A percentile compares a stretch with the other conserved stretches of the same genome.
phyloP scores from a whole-genome alignment of 2,329 filamentous ascomycete genomes.

The Scedosporium aurantiacum region DNA sequence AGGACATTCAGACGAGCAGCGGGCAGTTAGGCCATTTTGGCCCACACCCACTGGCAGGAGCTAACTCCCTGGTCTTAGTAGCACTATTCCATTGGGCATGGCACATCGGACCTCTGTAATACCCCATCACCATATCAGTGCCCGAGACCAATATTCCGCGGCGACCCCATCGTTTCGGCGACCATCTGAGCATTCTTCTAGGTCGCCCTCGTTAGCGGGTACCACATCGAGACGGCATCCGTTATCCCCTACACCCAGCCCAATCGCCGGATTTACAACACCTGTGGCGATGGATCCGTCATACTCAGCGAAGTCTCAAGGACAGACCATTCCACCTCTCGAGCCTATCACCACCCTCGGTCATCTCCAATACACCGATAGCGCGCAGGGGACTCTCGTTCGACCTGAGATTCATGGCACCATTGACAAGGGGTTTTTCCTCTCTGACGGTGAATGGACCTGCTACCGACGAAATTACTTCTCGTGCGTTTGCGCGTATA shows the following conservation, averaged over 20 bases:
- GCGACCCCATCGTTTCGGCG: slow-evolving; percentile 40
- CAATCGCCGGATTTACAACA: slow-evolving; percentile 32
- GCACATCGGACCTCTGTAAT: slow-evolving; percentile 45
- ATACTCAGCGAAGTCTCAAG: slow-evolving; percentile 25
- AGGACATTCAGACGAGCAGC: no score
- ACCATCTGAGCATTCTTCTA: slow-evolving; percentile 35
- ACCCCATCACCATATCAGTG: slow-evolving; percentile 37
- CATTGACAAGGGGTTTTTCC: slow-evolving; percentile 85
- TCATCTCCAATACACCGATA: slow-evolving; percentile 50
- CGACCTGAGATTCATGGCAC: slow-evolving; percentile 65
- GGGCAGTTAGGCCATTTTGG: no score
- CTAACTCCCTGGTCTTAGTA: slow-evolving; percentile 20
- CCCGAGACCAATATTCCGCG: slow-evolving; percentile 42
- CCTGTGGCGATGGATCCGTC: slow-evolving; percentile 40
- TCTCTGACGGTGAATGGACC: slow-evolving; percentile 73
- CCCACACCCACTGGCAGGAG: neutral
- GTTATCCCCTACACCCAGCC: slow-evolving; percentile 41
- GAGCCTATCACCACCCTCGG: slow-evolving; percentile 39
- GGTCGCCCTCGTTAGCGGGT: slow-evolving; percentile 40
- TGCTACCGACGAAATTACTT: slow-evolving; percentile 92
- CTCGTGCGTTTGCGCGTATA: slow-evolving; percentile 70
- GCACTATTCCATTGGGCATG: slow-evolving; percentile 42
- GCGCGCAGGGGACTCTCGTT: slow-evolving; percentile 32
- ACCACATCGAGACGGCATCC: slow-evolving; percentile 36
- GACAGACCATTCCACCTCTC: slow-evolving; percentile 41